Conservation (phyloP, 2,329 filamentous ascomycete genomes). For the Ophidiomyces ophidiicola region DNA sequence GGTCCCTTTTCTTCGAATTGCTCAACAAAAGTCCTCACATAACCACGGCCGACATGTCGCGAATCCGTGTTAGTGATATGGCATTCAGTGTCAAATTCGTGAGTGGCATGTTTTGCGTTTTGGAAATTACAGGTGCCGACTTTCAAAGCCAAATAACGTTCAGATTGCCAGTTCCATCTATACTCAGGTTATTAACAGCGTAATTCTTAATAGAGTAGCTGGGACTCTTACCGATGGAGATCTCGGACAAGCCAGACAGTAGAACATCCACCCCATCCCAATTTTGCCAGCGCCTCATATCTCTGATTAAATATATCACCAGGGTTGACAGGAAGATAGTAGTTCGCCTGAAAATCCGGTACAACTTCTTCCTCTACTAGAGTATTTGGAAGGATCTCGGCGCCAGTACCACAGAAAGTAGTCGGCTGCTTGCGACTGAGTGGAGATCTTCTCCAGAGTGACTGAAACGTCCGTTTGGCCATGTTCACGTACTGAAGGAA, state of each 20-base stretch:
- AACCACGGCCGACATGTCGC: constrained; percentile 18
- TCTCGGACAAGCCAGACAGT: constrained; percentile 14
- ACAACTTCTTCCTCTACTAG: constrained; percentile 12
- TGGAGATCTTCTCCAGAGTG: too few species aligned
- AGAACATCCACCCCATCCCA: constrained; percentile 11
- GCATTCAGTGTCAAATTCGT: constrained; percentile 20
- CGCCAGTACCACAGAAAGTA: too few species aligned
- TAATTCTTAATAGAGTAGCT: constrained; percentile 1
- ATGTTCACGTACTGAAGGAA: too few species aligned
- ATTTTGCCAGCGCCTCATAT: constrained; percentile 11
- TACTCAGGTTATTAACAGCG: not conserved
- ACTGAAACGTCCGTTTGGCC: too few species aligned
- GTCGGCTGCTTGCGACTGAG: too few species aligned
- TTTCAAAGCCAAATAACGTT: constrained; percentile 10
- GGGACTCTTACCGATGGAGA: constrained; percentile 9
- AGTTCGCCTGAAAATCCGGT: constrained; percentile 1
- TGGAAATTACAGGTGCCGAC: constrained; percentile 10
- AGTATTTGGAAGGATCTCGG: not conserved
- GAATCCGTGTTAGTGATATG: constrained; percentile 19
- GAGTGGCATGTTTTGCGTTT: not conserved
- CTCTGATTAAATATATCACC: constrained; percentile 9
- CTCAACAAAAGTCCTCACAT: constrained; percentile 21
- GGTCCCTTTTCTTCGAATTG: constrained; percentile 18
- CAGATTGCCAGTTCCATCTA: constrained; percentile 4
- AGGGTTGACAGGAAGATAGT: constrained; percentile 8